Evolutionary conservation across 768 basidiomycete genomes (phyloP).

Genomic region (Brasilioporus rufonigricans): DNA sequence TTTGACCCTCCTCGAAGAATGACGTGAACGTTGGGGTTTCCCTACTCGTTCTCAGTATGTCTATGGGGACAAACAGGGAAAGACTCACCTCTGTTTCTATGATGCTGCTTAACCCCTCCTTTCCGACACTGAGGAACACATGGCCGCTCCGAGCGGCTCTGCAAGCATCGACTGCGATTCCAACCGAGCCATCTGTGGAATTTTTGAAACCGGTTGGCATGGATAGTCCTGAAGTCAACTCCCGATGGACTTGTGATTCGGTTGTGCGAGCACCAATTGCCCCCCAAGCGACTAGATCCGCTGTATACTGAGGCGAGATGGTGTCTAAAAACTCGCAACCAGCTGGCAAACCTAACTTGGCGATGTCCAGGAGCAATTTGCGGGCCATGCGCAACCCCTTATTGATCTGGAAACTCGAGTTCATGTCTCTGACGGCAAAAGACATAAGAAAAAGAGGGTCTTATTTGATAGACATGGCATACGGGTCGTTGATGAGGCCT

Average conservation of each 20-base stretch:
- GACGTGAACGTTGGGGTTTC: slow-evolving; percentile 88
- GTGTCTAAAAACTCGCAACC: slow-evolving; percentile 96
- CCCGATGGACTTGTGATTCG: slow-evolving; percentile 90
- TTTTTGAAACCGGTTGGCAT: slow-evolving; percentile 99
- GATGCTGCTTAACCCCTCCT: slow-evolving; percentile 92
- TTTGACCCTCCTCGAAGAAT: slow-evolving; percentile 89
- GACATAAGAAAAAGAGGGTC: not conserved
- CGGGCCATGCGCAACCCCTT: slow-evolving; percentile 89
- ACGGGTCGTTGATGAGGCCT: slow-evolving; percentile 95
- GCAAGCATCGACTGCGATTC: slow-evolving; percentile 94
- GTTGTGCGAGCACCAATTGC: slow-evolving; percentile 94
- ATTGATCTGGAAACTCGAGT: slow-evolving; percentile 94
- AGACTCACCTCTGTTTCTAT: slow-evolving; percentile 82
- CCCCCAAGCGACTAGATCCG: slow-evolving; percentile 92
- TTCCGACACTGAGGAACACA: slow-evolving; percentile 95
- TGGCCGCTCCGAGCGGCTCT: slow-evolving; percentile 88
- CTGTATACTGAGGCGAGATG: slow-evolving; percentile 83
- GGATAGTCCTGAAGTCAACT: slow-evolving; percentile 81
- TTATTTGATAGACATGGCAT: not conserved
- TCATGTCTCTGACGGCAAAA: slow-evolving; percentile 54
- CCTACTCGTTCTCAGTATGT: slow-evolving; percentile 43
- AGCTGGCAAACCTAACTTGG: slow-evolving; percentile 86
- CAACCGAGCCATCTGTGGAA: slow-evolving; percentile 89
- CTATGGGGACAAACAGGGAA: not conserved
- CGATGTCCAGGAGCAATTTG: slow-evolving; percentile 81